Evolutionary conservation across 495 filamentous ascomycete genomes (phyloP).

Genomic region (Talaromyces nanjingensis): DNA sequence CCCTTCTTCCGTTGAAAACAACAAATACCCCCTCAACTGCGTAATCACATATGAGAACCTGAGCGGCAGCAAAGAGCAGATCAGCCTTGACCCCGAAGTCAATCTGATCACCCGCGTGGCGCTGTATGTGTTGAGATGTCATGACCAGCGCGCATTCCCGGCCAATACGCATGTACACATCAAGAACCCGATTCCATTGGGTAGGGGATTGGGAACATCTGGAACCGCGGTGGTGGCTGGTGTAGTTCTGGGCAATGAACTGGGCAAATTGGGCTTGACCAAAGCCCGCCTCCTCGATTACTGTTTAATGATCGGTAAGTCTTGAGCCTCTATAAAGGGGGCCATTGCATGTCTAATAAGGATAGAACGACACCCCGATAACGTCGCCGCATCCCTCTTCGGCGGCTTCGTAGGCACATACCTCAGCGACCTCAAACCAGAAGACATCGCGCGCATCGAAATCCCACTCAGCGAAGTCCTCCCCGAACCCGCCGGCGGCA

Average conservation of each 20-base stretch:
- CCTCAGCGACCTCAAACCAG: conserved; percentile 78
- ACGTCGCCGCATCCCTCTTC: conserved; percentile 88
- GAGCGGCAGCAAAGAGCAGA: conserved; percentile 63
- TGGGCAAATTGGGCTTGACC: conserved; percentile 69
- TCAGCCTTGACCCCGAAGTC: conserved; percentile 66
- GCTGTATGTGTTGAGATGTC: conserved; percentile 86
- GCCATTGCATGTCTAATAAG: neutral
- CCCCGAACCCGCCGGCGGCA: conserved; percentile 74
- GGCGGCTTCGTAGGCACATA: conserved; percentile 98
- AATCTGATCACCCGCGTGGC: conserved; percentile 91
- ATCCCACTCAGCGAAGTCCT: conserved; percentile 95
- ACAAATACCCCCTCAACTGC: conserved; percentile 68
- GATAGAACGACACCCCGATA: conserved; percentile 88
- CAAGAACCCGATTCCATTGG: conserved; percentile 85
- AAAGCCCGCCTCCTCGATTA: conserved; percentile 87
- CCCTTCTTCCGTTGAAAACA: conserved; percentile 21
- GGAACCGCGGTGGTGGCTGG: conserved; percentile 93
- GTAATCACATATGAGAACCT: conserved; percentile 81
- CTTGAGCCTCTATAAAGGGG: neutral
- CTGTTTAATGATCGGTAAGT: conserved; percentile 80
- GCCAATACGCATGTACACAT: conserved; percentile 84
- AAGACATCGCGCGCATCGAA: conserved; percentile 78
- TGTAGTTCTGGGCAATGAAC: conserved; percentile 82
- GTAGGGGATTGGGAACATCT: conserved; percentile 83
- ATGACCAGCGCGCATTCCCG: conserved; percentile 76